Conservation (phyloP, 768 basidiomycete species). For the Amanita molliuscula region DNA sequence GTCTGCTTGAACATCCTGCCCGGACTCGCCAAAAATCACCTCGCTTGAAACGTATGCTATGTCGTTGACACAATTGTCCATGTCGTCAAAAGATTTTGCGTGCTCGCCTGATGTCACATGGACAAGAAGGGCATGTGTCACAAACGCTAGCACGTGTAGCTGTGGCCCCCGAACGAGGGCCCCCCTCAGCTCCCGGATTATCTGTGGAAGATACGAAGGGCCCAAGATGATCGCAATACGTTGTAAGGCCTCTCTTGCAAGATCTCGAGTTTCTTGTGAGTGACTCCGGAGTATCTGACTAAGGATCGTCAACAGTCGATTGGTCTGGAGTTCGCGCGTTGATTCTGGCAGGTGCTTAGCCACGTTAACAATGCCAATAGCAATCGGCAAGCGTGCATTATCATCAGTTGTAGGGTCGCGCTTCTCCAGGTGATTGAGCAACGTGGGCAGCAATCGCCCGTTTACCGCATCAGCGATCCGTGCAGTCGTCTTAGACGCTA, state of each 20-base stretch:
- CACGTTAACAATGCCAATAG: slow-evolving; percentile 79
- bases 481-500: slow-evolving; percentile 14
- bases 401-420: slow-evolving; percentile 75
- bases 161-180: slow-evolving; percentile 89
- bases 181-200: slow-evolving; percentile 72
- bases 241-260: slow-evolving; percentile 73
- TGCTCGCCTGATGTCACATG: slow-evolving; percentile 62
- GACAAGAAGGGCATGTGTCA: slow-evolving; percentile 72
- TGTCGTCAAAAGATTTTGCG: slow-evolving; percentile 39
- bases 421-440: slow-evolving; percentile 75
- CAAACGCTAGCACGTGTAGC: slow-evolving; percentile 83
- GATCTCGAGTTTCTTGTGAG: slow-evolving; percentile 86
- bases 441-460: slow-evolving; percentile 61
- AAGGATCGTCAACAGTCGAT: slow-evolving; percentile 71
- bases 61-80: slow-evolving; percentile 74
- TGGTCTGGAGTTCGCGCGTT: slow-evolving; percentile 56
- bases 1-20: slow-evolving; percentile 77
- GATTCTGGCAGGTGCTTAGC: slow-evolving; percentile 67
- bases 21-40: slow-evolving; percentile 91
- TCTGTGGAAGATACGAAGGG: slow-evolving; percentile 57
- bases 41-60: slow-evolving; percentile 75
- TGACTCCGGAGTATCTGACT: slow-evolving; percentile 88
- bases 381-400: slow-evolving; percentile 76
- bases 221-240: slow-evolving; percentile 71
- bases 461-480: slow-evolving; percentile 71